Base-by-base conservation (phyloP, 805 yeast genomes). In the Wickerhamomyces xylosicus region DNA sequence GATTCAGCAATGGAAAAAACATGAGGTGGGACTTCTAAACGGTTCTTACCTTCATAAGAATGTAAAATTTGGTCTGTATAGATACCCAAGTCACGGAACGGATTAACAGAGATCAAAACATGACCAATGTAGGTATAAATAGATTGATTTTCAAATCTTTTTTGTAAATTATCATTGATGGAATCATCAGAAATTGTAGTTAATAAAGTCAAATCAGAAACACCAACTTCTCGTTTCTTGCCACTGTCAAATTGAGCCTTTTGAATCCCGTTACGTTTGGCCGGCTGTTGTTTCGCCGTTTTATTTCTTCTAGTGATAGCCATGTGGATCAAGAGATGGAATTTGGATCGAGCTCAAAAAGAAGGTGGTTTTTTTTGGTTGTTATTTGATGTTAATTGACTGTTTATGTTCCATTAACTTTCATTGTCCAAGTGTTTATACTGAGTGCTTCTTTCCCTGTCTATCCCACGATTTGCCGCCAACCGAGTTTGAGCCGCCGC, bases 211-310 rank as follows among this genome's bases (percentile, higher is more conserved):
- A 92, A 68, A 61, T 92, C 99, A 33, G 95, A 81, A 8, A 92
- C 97, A 38, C 99, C 99, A n/a, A 92, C 97, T 61, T 92, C 97
- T 59, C 87, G 85, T 71, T 85, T 85, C 64, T 87, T 87, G 39
- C 77, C 66, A 27, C 81, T 62, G 50, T 92, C 97, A 57, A 87
- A 92, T 37, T 86, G 82, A 13, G 97, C 97, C 66, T 90, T 90
- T 56, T 84, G 77, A 40, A 84, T 78, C 18, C 73, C 77, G 40
- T 69, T 64, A 47, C 74, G 69, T 52, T 72, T 72, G 35, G 74
- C 73, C 31, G 78, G 85, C 48, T 66, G 74, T 48, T 56, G 72
- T 47, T 67, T 37, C 16, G 43, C 38, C 15, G 43, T 76, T 57
- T 66, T 78, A 56, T 72, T 80, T 60, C 90, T 71, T 60, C 78